Conservation (phyloP, 768 basidiomycete genomes). For the Trametes villosa region DNA sequence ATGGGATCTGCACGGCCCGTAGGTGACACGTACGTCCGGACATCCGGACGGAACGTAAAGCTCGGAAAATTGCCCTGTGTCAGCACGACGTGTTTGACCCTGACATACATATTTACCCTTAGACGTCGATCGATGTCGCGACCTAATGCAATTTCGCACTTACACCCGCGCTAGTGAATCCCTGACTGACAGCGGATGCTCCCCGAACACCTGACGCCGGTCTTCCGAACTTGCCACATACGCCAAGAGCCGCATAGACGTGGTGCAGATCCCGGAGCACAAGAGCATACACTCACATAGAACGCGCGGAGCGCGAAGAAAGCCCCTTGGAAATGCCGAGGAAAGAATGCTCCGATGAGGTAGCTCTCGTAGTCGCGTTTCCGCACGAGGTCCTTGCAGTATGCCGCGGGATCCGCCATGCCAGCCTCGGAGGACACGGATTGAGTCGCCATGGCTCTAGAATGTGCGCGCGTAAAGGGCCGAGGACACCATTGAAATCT, state of each 20-base stretch:
- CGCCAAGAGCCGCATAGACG: not conserved
- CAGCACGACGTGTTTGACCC: too few relatives aligned
- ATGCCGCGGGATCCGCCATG: slow-evolving; percentile 45
- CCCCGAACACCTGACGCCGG: too few relatives aligned
- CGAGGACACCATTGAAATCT: not conserved
- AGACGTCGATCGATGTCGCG: too few relatives aligned
- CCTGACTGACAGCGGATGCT: too few relatives aligned
- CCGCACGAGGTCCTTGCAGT: slow-evolving; percentile 73
- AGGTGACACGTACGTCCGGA: too few relatives aligned
- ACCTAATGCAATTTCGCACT: too few relatives aligned
- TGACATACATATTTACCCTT: too few relatives aligned
- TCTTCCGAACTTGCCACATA: not conserved
- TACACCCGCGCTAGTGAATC: too few relatives aligned
- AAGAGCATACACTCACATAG: slow-evolving; percentile 57
- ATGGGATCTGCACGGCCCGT: too few relatives aligned
- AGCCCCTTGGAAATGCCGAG: slow-evolving; percentile 61
- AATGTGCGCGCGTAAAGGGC: not conserved
- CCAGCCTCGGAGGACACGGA: slow-evolving; percentile 14
- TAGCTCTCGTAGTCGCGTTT: slow-evolving; percentile 86
- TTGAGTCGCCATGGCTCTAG: slow-evolving; percentile 10
- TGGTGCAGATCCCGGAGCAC: not conserved
- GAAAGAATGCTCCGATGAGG: slow-evolving; percentile 71
- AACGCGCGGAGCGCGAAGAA: slow-evolving; percentile 86
- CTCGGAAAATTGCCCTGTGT: too few relatives aligned
- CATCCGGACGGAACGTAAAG: too few relatives aligned